These are phyloP conservation scores for Ciborinia camelliae DNA, from an alignment of 2,329 filamentous ascomycete genomes.

Conservation along the genomic window DNA sequence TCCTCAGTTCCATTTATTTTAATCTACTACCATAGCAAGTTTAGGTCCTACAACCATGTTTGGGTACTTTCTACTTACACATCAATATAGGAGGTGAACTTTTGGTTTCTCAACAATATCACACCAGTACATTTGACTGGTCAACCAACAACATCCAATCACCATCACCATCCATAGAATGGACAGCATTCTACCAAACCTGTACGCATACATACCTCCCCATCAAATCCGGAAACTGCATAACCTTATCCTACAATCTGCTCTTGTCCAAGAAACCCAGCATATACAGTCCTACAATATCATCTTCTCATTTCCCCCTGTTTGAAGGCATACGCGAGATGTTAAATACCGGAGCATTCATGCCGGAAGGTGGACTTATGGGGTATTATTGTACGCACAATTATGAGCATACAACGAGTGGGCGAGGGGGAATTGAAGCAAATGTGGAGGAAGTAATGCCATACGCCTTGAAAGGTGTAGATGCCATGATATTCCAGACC, in stretches of 20 bases:
- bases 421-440: not conserved
- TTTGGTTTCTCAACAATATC: constrained; percentile 16
- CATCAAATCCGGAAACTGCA: constrained; percentile 49
- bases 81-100: constrained; percentile 30
- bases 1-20: not conserved
- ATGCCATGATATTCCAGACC: constrained; percentile 43
- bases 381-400: not conserved
- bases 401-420: not conserved
- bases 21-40: not conserved
- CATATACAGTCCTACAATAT: constrained; percentile 26
- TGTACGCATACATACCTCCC: constrained; percentile 52
- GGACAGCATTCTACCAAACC: constrained; percentile 53
- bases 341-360: not conserved
- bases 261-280: constrained; percentile 42
- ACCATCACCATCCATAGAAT: constrained; percentile 35
- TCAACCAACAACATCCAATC: not conserved
- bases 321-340: not conserved
- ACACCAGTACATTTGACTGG: constrained; percentile 43
- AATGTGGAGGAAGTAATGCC: constrained; percentile 34
- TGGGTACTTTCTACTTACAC: not conserved
- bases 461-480: constrained; percentile 45
- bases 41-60: not conserved
- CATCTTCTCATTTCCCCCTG: constrained; percentile 39
- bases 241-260: constrained; percentile 60
- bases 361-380: not conserved